Conservation (phyloP, 2,329 filamentous ascomycete species). For the Phoma sp. region DNA sequence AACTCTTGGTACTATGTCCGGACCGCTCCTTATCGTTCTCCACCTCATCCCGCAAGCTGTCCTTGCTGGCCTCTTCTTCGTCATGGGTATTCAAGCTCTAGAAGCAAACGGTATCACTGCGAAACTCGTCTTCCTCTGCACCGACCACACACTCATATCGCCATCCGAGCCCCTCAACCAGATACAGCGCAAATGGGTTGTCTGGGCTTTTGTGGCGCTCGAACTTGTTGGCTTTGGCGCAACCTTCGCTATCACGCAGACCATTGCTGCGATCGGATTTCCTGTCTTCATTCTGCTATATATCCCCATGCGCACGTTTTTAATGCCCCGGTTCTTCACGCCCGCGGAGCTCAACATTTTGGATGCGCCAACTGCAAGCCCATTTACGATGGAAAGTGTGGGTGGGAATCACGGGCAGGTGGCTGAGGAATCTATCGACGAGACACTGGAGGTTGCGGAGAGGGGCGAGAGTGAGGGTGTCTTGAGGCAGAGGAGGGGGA, state of each 20-base stretch:
- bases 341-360: slow-evolving; percentile 56
- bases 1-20: slow-evolving; percentile 63
- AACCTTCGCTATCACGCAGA: slow-evolving; percentile 65
- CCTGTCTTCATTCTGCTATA: slow-evolving; percentile 63
- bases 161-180: slow-evolving; percentile 55
- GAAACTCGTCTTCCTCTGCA: slow-evolving; percentile 58
- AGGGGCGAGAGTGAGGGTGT: slow-evolving; percentile 26
- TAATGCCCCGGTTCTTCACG: slow-evolving; percentile 59
- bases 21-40: slow-evolving; percentile 59
- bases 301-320: slow-evolving; percentile 59
- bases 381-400: slow-evolving; percentile 60
- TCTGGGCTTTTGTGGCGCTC: slow-evolving; percentile 58
- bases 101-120: slow-evolving; percentile 60
- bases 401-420: slow-evolving; percentile 54
- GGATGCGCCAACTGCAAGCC: slow-evolving; percentile 61
- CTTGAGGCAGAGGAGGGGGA: background rate
- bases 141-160: slow-evolving; percentile 56
- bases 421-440: slow-evolving; percentile 6
- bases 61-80: slow-evolving; percentile 64
- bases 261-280: slow-evolving; percentile 65
- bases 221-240: slow-evolving; percentile 60
- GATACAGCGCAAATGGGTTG: slow-evolving; percentile 52
- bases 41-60: slow-evolving; percentile 62
- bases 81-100: slow-evolving; percentile 61
- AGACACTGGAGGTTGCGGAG: slow-evolving; percentile 35